Base-by-base conservation (phyloP, 163 green algal genomes). In the Trebouxia gelatinosa region DNA sequence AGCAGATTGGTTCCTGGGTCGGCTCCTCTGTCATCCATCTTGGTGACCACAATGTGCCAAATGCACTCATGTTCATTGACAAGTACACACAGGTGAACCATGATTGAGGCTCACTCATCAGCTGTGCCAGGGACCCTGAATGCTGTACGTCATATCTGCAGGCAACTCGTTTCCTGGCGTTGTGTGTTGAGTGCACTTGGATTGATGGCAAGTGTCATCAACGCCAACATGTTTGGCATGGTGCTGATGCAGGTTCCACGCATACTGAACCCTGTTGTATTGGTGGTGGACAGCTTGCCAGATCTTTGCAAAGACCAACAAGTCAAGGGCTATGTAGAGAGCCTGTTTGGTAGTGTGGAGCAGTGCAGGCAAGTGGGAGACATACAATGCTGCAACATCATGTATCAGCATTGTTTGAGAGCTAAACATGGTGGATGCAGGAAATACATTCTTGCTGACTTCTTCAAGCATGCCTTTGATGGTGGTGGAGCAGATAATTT, bases 71-170 rank as follows among this genome's bases (percentile, higher is more conserved):
- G 82, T 98, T 98, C 89, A 97, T 98, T 74, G 93, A 98, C 90
- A 98, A 98, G 88, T 98, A 98, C 88, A 97, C 90, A 4, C 93
- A 97, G 88, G 89, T n/a, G n/a, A n/a, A n/a, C n/a, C n/a, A n/a
- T n/a, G n/a, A n/a, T n/a, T n/a, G n/a, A n/a, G n/a, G n/a, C n/a
- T n/a, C n/a, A n/a, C n/a, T n/a, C n/a, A n/a, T n/a, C n/a, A n/a
- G n/a, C n/a, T n/a, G n/a, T n/a, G n/a, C n/a, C n/a, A n/a, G n/a
- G n/a, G n/a, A n/a, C n/a, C n/a, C n/a, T n/a, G n/a, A n/a, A n/a
- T n/a, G n/a, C n/a, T n/a, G n/a, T n/a, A n/a, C n/a, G n/a, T n/a
- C n/a, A n/a, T n/a, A n/a, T n/a, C n/a, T n/a, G n/a, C n/a, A n/a
- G n/a, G n/a, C n/a, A n/a, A n/a, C n/a, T n/a, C n/a, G n/a, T n/a